phyloP scores from a whole-genome alignment of 441 rosid genomes.

The Mallotus japonicus region DNA sequence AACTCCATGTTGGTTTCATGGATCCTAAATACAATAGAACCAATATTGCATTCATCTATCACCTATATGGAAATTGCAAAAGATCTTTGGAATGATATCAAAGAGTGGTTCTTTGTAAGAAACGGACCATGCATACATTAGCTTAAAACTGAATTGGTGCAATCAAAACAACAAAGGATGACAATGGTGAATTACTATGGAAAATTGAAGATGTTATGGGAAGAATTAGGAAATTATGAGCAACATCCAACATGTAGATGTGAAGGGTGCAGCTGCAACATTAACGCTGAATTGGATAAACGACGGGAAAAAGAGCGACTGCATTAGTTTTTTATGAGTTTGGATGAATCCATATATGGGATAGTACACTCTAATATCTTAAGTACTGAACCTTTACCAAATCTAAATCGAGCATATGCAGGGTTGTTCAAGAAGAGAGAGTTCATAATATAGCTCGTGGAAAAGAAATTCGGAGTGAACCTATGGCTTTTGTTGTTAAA shows the following conservation, averaged over 20 bases:
- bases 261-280: background rate
- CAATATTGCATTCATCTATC: slow-evolving; percentile 3
- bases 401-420: slow-evolving; percentile 1
- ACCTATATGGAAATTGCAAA: too few relatives aligned
- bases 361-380: slow-evolving; percentile 5
- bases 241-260: background rate
- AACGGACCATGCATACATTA: slow-evolving; percentile 16
- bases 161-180: background rate
- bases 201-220: too few relatives aligned
- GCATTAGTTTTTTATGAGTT: slow-evolving; percentile 6
- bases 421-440: background rate
- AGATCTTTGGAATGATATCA: slow-evolving; percentile 4
- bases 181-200: background rate
- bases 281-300: background rate
- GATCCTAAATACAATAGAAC: slow-evolving; percentile 19
- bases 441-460: background rate
- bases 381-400: slow-evolving; percentile 1
- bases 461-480: background rate
- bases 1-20: background rate
- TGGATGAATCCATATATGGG: slow-evolving; percentile 1
- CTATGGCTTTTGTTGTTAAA: background rate
- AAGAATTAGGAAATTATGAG: too few relatives aligned
- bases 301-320: background rate
- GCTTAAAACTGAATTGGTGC: too few relatives aligned
- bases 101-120: background rate